Evolutionary conservation across 352 stramenopile species (phyloP).

Genomic region (Phytophthora aleatoria): DNA sequence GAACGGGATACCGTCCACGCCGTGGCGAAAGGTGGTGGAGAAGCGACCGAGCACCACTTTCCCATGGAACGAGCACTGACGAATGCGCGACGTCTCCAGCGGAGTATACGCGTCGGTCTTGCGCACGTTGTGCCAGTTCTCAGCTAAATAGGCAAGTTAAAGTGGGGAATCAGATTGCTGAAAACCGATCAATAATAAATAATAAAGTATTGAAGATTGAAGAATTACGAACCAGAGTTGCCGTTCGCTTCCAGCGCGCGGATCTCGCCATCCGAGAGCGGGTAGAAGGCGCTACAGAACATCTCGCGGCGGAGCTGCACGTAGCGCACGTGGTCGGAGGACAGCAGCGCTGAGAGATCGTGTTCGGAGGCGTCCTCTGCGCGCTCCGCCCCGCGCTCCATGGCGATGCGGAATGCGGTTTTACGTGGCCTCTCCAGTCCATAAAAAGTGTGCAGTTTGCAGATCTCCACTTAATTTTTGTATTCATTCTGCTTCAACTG

Average conservation of each 20-base stretch:
- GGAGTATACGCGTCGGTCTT: constrained; percentile 37
- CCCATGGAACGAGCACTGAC: constrained; percentile 73
- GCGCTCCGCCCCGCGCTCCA: constrained; percentile 1
- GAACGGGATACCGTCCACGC: constrained; percentile 63
- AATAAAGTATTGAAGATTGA: too few species aligned
- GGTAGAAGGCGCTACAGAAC: constrained; percentile 32
- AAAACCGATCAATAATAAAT: too few species aligned
- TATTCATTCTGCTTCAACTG: constrained; percentile 1
- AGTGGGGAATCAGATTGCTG: constrained; percentile 4
- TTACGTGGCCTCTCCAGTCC: background rate
- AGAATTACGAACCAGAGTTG: constrained; percentile 52
- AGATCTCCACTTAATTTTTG: background rate
- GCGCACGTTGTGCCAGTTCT: constrained; percentile 63
- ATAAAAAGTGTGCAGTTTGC: constrained; percentile 2
- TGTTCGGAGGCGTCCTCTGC: constrained; percentile 3
- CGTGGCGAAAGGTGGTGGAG: constrained; percentile 28
- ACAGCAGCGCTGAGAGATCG: constrained; percentile 26
- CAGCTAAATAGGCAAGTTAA: constrained; percentile 35
- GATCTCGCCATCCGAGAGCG: constrained; percentile 57
- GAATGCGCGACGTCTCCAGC: constrained; percentile 49
- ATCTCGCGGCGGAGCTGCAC: constrained; percentile 18
- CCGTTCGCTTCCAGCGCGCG: constrained; percentile 56
- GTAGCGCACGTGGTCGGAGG: constrained; percentile 41
- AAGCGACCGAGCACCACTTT: constrained; percentile 68
- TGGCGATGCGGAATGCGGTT: constrained; percentile 1